phyloP scores from a whole-genome alignment of 192 early-diverging fungal species.

The Diversispora eburnea region DNA sequence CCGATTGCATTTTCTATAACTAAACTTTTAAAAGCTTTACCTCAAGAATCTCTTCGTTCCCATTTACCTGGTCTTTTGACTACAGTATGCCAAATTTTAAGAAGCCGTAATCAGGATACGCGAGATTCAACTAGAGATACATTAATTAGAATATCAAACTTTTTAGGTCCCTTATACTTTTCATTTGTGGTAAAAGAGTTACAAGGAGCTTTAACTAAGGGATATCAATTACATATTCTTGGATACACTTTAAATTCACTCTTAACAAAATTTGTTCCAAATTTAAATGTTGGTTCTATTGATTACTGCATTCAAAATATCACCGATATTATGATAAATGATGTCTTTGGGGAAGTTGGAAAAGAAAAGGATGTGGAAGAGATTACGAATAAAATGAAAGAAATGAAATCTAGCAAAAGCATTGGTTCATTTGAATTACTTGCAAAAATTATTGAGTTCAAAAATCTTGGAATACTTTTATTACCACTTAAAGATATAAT shows the following conservation, averaged over 20 bases:
- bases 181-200: conserved; percentile 88
- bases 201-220: conserved; percentile 67
- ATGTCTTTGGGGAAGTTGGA: conserved; percentile 89
- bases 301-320: conserved; percentile 76
- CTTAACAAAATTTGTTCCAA: conserved; percentile 62
- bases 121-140: conserved; percentile 86
- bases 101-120: conserved; percentile 73
- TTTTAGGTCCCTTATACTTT: conserved; percentile 82
- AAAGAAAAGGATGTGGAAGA: conserved; percentile 89
- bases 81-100: conserved; percentile 83
- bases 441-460: conserved; percentile 64
- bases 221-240: conserved; percentile 93
- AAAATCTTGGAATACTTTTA: conserved; percentile 66
- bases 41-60: conserved; percentile 64
- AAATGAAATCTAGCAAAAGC: conserved; percentile 81
- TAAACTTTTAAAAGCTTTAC: conserved; percentile 76
- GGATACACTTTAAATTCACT: conserved; percentile 88
- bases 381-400: conserved; percentile 84
- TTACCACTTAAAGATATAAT: conserved; percentile 85
- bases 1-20: conserved; percentile 85
- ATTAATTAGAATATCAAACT: conserved; percentile 76
- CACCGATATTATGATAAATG: conserved; percentile 72
- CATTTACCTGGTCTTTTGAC: conserved; percentile 88
- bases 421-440: conserved; percentile 87
- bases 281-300: conserved; percentile 61